Percentiles rank a stretch among this genome's conserved stretches.
Conservation (phyloP, 2,329 filamentous ascomycete genomes). For the Monilinia aucupariae region DNA sequence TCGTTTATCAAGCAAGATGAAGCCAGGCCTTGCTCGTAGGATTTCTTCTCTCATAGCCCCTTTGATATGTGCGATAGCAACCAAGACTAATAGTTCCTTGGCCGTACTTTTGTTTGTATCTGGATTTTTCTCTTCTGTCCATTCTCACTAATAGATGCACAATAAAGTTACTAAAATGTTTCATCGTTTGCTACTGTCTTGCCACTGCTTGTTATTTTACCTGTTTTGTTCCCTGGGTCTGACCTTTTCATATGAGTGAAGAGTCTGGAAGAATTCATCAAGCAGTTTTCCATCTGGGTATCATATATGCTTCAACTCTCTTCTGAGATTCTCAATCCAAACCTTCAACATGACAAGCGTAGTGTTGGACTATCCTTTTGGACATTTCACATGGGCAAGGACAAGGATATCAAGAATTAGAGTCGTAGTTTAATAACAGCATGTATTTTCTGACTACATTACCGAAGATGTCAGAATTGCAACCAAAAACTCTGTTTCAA, state of each 20-base stretch:
- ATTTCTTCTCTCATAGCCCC: background rate
- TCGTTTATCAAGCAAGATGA: too few relatives aligned
- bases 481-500: background rate
- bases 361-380: background rate
- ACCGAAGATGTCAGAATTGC: background rate
- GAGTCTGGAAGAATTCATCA: background rate
- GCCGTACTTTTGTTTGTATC: background rate
- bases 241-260: background rate
- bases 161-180: background rate
- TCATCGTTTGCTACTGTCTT: background rate
- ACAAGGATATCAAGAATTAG: background rate
- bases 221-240: background rate
- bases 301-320: background rate
- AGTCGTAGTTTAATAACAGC: background rate
- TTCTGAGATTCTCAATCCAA: background rate
- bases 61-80: background rate
- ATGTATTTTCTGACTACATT: background rate
- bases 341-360: background rate
- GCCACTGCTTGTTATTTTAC: background rate
- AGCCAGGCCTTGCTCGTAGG: background rate
- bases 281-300: background rate
- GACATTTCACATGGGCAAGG: background rate
- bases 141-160: background rate
- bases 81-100: background rate
- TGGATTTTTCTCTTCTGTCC: background rate